Evolutionary conservation across 2,329 filamentous ascomycete species (phyloP), one percentile per base, ranked within the genome.

Genomic region (Lecanosticta acicola): DNA sequence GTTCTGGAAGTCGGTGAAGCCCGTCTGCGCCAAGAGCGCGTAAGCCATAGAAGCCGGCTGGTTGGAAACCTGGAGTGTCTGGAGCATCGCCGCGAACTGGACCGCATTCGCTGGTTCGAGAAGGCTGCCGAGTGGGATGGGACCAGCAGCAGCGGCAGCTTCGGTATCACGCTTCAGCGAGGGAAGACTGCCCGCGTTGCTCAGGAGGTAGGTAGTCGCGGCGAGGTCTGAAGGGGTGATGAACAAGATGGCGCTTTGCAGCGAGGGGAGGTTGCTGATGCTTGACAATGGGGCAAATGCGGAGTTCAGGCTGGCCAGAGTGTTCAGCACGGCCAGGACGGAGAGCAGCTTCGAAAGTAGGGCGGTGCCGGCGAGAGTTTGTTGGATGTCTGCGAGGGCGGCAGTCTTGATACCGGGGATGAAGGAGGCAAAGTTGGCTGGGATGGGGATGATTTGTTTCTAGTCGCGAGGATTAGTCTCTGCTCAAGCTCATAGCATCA

Each of bases 151-250:
- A 29, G 24, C 24, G 11, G 24, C 24, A 11, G 24, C 24, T 11
- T 29, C 24, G 24, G 24, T 11, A 29, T 5, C 24, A 11, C 24
- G 24, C 11, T 29, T 29, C 24, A 29, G 24, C 24, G 5, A 11
- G 11, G 11, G 5, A 5, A 37, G 32, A 21, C 32, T 32, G 14
- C 34, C 34, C 17, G 19, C 21, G 29, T 32, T 38, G 36, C 24
- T 32, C 11, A 43, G 35, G 32, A 51, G 33, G 43, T 49, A 29
- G 24, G 39, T 32, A 11, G 37, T 38, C 7, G 48, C 38, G 42
- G 49, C 33, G 20, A 53, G 45, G 11, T 50, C 50, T 4, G 29
- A 42, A 17, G 45, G 39, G 42, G 45, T 50, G 44, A 53, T 33
- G 9, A 33, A 17, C 7, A 37, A 39, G 19, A 48, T 47, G 20